A percentile compares a stretch with the other conserved stretches of the same genome.
Evolutionary conservation across 1,284 basidiomycete species (phyloP).

Genomic region (Kwoniella shivajii): DNA sequence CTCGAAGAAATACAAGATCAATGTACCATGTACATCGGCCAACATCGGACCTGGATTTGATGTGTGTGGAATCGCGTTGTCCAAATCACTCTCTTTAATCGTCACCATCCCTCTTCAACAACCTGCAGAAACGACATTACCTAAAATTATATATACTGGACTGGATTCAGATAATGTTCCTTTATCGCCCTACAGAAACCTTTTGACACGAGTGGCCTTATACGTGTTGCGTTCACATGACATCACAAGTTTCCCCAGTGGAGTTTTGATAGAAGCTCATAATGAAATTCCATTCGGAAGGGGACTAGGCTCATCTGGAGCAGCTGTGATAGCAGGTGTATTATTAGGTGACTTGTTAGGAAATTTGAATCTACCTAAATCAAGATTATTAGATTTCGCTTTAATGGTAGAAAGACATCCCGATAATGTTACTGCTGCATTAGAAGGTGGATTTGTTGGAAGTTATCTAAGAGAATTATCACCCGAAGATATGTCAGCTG

Average conservation of each 20-base stretch:
- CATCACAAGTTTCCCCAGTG: constrained; percentile 72
- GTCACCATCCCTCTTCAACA: constrained; percentile 59
- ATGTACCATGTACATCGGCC: constrained; percentile 92
- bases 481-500: constrained; percentile 70
- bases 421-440: constrained; percentile 97
- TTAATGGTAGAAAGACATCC: constrained; percentile 99
- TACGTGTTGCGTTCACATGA: constrained; percentile 90
- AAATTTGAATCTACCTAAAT: constrained; percentile 66
- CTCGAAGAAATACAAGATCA: constrained; percentile 61
- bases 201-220: constrained; percentile 95
- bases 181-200: constrained; percentile 92
- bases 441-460: constrained; percentile 97
- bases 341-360: constrained; percentile 85
- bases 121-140: constrained; percentile 50
- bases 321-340: constrained; percentile 95
- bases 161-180: constrained; percentile 90
- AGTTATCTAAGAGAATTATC: constrained; percentile 87
- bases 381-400: constrained; percentile 89
- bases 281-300: constrained; percentile 98
- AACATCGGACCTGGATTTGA: constrained; percentile 99
- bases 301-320: constrained; percentile 94
- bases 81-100: constrained; percentile 77
- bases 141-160: constrained; percentile 77
- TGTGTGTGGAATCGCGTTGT: constrained; percentile 94
- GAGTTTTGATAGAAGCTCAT: constrained; percentile 71